Evolutionary conservation across 208 protist species (phyloP), one percentile per base, ranked within the genome.

Genomic region (Blastocrithidia nonstop): DNA sequence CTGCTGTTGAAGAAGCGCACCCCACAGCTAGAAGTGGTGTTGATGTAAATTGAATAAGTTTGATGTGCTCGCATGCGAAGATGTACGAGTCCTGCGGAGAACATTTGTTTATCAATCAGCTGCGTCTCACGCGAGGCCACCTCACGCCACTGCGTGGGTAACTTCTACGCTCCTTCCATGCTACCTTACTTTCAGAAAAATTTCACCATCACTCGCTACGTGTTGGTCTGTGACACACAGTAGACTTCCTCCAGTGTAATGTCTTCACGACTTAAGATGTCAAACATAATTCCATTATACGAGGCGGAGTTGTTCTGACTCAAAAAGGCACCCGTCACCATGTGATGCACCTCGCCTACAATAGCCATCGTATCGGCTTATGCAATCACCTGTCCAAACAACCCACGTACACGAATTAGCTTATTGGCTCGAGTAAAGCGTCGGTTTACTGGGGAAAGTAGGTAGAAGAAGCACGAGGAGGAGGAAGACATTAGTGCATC

Each of bases 221-320:
- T 60, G 28, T 64, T 85, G 20, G 80, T 88, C 54, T 90, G 80
- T 16, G 85, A 68, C 13, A 88, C 64, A 50, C 73, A 94, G 46
- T 80, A 84, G 15, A 94, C 50, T 54, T 88, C 78, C 61, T 94
- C 80, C n/a, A 94, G 58, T 9, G 70, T 72, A 29, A 94, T 63
- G 54, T 94, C 75, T 40, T 69, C 46, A 40, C 78, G 76, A 44
- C 72, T 84, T 5, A 67, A 58, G 26, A 94, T 37, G 37, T 94
- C 78, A 52, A 94, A 94, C 80, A 94, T 90, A 55, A 94, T 94
- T 28, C 85, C 85, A 60, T 90, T 90, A 58, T 85, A 89, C 15
- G 80, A 88, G 6, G 75, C 71, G 2, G 78, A 77, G 65, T 77
- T 90, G 45, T 57, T 66, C 56, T 82, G 71, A 50, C 72, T 87